Base-by-base conservation (phyloP, 352 stramenopile genomes). In the Elongisporangium undulatum region DNA sequence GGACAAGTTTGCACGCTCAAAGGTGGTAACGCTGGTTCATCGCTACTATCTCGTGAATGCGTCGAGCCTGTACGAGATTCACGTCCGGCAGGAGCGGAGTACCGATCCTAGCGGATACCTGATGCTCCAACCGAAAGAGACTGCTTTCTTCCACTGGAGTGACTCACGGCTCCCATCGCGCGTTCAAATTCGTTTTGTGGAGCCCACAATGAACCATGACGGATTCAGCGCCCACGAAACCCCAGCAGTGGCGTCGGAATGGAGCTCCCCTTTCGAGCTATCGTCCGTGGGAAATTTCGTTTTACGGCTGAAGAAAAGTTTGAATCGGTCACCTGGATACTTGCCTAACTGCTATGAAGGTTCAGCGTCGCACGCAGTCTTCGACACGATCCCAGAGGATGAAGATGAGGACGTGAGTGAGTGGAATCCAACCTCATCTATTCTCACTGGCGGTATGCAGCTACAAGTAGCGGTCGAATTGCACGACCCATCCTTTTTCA, bases 31-130 rank as follows among this genome's bases (percentile, higher is more conserved):
- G 0, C 79, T 94, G 13, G 82, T 91, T 26, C 80, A 81, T 6
- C 77, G 85, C n/a, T 92, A 88, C 53, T 89, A 91, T 61, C 77
- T 94, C 24, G 78, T 92, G 41, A 94, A 94, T 61, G 77, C 69
- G 16, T 93, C 83, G 4, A 76, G 72, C 38, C 65, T 65, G 8
- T 89, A 89, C 61, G 68, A 80, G 34, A 82, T 94, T 29, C 69
- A 75, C 23, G 72, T 94, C 66, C 75, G 80, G 7, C 85, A 94
- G 63, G 81, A 90, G 5, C 68, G 74, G 9, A 79, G 72, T 15
- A 65, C 51, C 1, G 73, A 73, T 56, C 49, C 26, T 5, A 74
- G 59, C 24, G 62, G 73, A 4, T 68, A 84, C 15, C 56, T 85
- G 6, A 62, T 79, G 24, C 56, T 93, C 34, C 53, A 59, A 20